These are phyloP conservation scores for Fagus sylvatica DNA, from an alignment of 306 rosid genomes.

Conservation along the genomic window DNA sequence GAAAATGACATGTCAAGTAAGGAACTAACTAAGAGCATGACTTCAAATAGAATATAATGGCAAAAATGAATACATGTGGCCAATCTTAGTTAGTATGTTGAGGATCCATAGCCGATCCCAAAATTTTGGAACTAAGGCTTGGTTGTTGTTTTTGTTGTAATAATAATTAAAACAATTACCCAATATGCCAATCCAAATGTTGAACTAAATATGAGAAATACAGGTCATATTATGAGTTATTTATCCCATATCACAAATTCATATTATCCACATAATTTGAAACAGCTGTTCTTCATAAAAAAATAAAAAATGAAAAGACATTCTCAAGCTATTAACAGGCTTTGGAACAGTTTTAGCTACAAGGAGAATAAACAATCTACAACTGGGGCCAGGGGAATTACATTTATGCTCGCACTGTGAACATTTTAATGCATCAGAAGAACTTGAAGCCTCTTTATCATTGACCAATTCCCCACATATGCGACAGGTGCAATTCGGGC, in stretches of 20 bases:
- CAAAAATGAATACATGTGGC: no score
- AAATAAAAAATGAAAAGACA: background rate
- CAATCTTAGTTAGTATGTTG: no score
- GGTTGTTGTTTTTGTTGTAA: no score
- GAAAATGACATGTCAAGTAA: no score
- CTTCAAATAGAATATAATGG: no score
- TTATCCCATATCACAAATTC: background rate
- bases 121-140: no score
- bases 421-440: conserved; percentile 65
- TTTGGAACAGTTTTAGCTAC: conserved; percentile 21
- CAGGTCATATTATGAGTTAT: background rate
- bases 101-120: no score
- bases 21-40: no score
- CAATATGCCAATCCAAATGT: background rate
- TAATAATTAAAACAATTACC: background rate
- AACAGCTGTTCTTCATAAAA: background rate
- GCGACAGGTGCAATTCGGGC: conserved; percentile 83
- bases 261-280: background rate
- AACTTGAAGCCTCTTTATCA: conserved; percentile 59
- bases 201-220: background rate
- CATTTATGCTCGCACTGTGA: conserved; percentile 93
- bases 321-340: conserved; percentile 14
- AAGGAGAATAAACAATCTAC: conserved; percentile 10
- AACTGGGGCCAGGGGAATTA: conserved; percentile 36
- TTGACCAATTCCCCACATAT: conserved; percentile 76